Percentiles rank a stretch among this genome's conserved stretches.
phyloP scores from a whole-genome alignment of 208 protist genomes.

The Leishmania guyanensis region DNA sequence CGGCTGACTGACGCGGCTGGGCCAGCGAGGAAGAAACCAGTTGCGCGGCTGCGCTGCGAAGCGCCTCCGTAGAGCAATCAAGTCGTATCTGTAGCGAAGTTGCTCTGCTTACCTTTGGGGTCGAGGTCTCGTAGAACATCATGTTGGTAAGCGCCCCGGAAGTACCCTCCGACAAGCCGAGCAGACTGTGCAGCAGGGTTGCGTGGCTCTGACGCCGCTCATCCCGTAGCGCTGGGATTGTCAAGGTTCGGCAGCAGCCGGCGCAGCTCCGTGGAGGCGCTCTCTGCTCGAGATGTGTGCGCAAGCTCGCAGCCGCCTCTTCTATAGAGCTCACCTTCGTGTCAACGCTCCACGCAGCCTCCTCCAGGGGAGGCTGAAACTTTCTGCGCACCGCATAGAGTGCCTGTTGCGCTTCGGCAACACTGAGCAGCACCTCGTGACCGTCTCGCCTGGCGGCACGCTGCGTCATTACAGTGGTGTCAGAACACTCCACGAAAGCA shows the following conservation, averaged over 20 bases:
- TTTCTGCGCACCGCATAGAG: conserved; percentile 60
- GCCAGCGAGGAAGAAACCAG: conserved; percentile 11
- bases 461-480: conserved; percentile 29
- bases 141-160: background rate
- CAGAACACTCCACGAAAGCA: conserved; percentile 55
- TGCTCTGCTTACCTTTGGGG: background rate
- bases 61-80: conserved; percentile 3
- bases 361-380: conserved; percentile 52
- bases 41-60: conserved; percentile 10
- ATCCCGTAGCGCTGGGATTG: conserved; percentile 1
- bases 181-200: conserved; percentile 21
- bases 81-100: conserved; percentile 23
- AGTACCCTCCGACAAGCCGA: conserved; percentile 11
- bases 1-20: background rate
- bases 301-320: conserved; percentile 10
- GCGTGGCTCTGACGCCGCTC: conserved; percentile 7
- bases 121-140: background rate
- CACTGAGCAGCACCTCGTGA: conserved; percentile 51
- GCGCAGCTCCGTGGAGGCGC: background rate
- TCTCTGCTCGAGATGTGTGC: conserved; percentile 1
- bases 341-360: conserved; percentile 34
- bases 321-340: conserved; percentile 5
- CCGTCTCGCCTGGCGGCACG: conserved; percentile 39
- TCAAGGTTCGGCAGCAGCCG: conserved; percentile 2
- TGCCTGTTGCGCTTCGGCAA: conserved; percentile 64